Base-by-base conservation (phyloP, 345 rosid species). In the Dimocarpus longan region DNA sequence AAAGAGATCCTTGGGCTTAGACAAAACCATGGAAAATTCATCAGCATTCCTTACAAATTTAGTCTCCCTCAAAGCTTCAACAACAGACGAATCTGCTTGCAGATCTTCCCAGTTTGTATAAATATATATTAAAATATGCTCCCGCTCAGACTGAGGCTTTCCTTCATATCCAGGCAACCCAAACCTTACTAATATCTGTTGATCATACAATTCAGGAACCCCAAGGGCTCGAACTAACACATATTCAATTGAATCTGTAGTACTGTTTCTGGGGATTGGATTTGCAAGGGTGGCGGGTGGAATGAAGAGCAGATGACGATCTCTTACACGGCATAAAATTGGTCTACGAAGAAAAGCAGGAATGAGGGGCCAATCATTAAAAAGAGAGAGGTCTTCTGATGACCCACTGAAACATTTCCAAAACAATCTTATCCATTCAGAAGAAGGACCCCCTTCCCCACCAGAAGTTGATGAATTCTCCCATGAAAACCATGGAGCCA, bases 401-500 rank as follows among this genome's bases (percentile, higher is more conserved):
- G 95, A 89, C 70, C 89, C 90, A 80, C 81, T 84, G 80, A 90
- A 93, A 78, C 86, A 85, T 82, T 89, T 93, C 98, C 98, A 95
- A 79, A 95, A 95, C 76, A 92, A 90, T 79, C 83, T 85, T 79
- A 95, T 82, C 98, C 98, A 95, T 80, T 92, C 94, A 79, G 93
- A 88, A 63, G 98, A 89, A 66, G 98, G 98, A 66, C 98, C 97
- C 78, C 81, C 87, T 78, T 85, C 97, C 80, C 88, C 88, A 79
- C 89, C 86, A 81, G 87, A 84, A 81, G 78, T 85, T 71, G 93
- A 84, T 59, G 84, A 81, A 82, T 79, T 85, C 81, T 87, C 90
- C 97, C 98, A 95, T 28, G 98, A 95, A 85, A 95, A 93, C 98
- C 98, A 92, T 46, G 98, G 98, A 82, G 89, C 86, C 86, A 80